Evolutionary conservation across 2,329 filamentous ascomycete species (phyloP), one percentile per base, ranked within the genome.

Genomic region (Akanthomyces lecanii): DNA sequence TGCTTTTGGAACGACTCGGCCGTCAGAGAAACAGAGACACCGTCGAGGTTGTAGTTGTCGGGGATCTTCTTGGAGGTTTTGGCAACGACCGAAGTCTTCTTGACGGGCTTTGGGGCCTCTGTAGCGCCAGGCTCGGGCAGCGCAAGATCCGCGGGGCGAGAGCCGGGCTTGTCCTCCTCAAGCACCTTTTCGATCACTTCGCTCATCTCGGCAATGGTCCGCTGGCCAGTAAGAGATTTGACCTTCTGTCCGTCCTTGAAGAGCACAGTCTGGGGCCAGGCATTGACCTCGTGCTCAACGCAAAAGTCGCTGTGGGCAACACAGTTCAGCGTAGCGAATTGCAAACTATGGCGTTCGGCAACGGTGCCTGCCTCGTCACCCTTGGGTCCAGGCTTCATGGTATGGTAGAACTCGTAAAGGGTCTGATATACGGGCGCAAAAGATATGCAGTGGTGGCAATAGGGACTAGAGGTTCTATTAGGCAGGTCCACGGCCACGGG

Each of bases 341-440:
- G 87, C 75, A 97, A 94, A 76, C 94, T 87, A 77, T 98, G 98
- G 74, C 87, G 95, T 61, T 88, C 82, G 38, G 88, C 87, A 71
- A 97, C 97, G 33, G 77, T 76, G 47, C 82, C 77, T 77, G 85
- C 66, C 73, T 80, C 69, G 77, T 83, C 77, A 78, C 84, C 68
- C 75, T 79, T 69, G 77, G 80, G 69, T 73, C 88, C 78, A 18
- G 89, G 89, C 70, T 92, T 88, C 44, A 91, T 95, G 44, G 93
- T 97, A 78, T 91, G 80, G 79, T 97, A 99, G 76, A 88, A 97
- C 78, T 99, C 95, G 81, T 98, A 97, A 16, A 94, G 76, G 5
- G 93, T 97, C 77, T 98, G 92, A 81, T 87, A 97, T 57, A 86
- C 88, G 8, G 95, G 95, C 59, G 91, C 92, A 71, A 92, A 90